Percentiles rank a stretch among this genome's conserved stretches.
phyloP scores from a whole-genome alignment of 202 grass and related monocot genomes.

The Zoysia matrella region DNA sequence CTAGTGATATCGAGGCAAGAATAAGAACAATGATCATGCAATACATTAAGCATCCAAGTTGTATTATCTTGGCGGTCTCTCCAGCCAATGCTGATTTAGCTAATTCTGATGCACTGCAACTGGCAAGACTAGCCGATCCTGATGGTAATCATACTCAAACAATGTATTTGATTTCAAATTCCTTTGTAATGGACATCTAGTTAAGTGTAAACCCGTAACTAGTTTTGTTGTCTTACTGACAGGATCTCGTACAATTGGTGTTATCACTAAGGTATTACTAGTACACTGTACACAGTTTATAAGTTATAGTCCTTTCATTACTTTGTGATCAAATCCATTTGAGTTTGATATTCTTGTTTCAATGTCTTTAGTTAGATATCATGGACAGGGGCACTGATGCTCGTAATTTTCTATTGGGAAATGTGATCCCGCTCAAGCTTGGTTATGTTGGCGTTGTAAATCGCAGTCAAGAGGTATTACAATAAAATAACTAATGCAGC shows the following conservation, averaged over 20 bases:
- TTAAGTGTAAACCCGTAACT: slow-evolving; percentile 39
- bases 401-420: slow-evolving; percentile 91
- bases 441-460: slow-evolving; percentile 95
- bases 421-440: slow-evolving; percentile 83
- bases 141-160: slow-evolving; percentile 67
- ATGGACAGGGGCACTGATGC: slow-evolving; percentile 99
- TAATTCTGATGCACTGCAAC: slow-evolving; percentile 92
- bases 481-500: not conserved
- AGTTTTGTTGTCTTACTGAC: slow-evolving; percentile 43
- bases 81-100: slow-evolving; percentile 95
- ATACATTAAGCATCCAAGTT: slow-evolving; percentile 90
- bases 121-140: slow-evolving; percentile 92
- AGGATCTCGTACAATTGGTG: slow-evolving; percentile 96
- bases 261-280: slow-evolving; percentile 89
- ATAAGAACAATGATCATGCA: slow-evolving; percentile 89
- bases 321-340: slow-evolving; percentile 24
- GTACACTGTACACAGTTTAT: slow-evolving; percentile 18
- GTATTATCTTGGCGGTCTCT: slow-evolving; percentile 93
- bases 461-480: slow-evolving; percentile 90
- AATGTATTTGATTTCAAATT: slow-evolving; percentile 41
- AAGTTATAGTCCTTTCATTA: slow-evolving; percentile 36
- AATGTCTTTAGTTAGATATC: slow-evolving; percentile 88
- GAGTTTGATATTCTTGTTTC: slow-evolving; percentile 42
- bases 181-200: slow-evolving; percentile 2
- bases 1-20: slow-evolving; percentile 87